Conservation (phyloP, 495 filamentous ascomycete species). For the Podospora pseudocomata region DNA sequence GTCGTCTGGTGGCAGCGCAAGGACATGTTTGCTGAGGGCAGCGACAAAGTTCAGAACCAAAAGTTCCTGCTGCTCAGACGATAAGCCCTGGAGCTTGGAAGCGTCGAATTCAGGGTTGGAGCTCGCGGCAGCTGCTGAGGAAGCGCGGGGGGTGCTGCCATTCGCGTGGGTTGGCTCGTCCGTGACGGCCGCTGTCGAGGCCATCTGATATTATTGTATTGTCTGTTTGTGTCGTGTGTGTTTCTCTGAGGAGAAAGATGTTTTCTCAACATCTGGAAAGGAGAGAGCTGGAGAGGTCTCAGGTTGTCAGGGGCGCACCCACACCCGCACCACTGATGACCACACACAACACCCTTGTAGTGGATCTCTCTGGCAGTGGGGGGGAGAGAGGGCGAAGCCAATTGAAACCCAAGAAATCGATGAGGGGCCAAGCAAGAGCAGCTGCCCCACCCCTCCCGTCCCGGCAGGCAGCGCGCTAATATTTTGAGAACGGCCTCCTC, state of each 20-base stretch:
- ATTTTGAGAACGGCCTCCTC: neutral
- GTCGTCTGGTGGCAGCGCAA: conserved; percentile 66
- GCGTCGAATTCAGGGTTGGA: conserved; percentile 72
- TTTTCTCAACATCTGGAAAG: neutral
- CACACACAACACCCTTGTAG: conserved; percentile 4
- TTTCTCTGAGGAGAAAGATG: neutral
- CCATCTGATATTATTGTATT: conserved; percentile 12
- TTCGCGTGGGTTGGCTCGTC: conserved; percentile 27
- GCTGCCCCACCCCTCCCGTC: conserved; percentile 11
- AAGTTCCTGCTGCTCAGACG: conserved; percentile 93
- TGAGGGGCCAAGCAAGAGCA: conserved; percentile 4
- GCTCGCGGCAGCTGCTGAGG: conserved; percentile 34
- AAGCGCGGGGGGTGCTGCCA: conserved; percentile 23
- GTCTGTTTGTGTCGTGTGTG: too few species aligned
- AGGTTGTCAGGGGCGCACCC: conserved; percentile 4
- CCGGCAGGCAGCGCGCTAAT: conserved; percentile 17
- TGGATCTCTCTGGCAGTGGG: conserved; percentile 10
- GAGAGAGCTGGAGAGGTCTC: neutral
- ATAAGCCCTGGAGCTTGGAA: conserved; percentile 79
- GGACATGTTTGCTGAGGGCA: conserved; percentile 76
- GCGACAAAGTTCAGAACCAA: conserved; percentile 87
- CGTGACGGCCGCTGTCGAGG: conserved; percentile 16
- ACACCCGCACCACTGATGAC: conserved; percentile 9
- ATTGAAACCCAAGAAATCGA: conserved; percentile 12
- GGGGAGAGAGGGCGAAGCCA: conserved; percentile 6